Evolutionary conservation across 257 asterid species (phyloP), one percentile per base, ranked within the genome.

Genomic region (Solanum pinnatisectum): DNA sequence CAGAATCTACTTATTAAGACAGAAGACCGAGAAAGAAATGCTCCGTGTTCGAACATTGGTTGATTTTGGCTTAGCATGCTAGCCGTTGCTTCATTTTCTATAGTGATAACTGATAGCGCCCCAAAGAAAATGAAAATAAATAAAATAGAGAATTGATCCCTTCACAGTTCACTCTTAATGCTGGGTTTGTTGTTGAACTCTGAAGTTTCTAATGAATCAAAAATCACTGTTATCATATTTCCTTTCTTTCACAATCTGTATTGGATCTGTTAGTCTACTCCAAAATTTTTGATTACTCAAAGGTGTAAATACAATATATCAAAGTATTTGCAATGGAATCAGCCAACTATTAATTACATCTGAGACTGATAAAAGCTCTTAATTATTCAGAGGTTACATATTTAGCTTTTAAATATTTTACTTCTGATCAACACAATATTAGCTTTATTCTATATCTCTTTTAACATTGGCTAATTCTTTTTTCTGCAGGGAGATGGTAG

Each of bases 401-500:
- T 79, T 79, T 8, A 44, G 67, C 37, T 79, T 63, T 79, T 6
- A 79, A 44, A 46, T 79, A 33, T 5, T 79, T 27, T 44, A 44
- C 85, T 8, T 27, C 25, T 79, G 67, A 82, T 30, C 70, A 46
- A 46, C 70, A 37, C 79, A 27, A 81, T 33, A 63, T 59, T 81
- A 42, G 63, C 63, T 74, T 71, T 86, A 63, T 14, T 46, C 12
- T 30, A 1, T 27, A 30, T 10, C 70, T 49, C 23, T 82, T 18
- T 30, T 82, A 46, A 82, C 42, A 81, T 18, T 49, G 86, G 4
- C 30, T 82, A 46, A 82, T 49, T 49, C 4, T 82, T 82, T 79
- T 49, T 87, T 88, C 84, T 92, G 87, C 94, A 96, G 99, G 98
- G 98, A 86, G 99, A 96, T 94, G 99, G 99, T 40, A 96, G 96